Evolutionary conservation across 495 filamentous ascomycete genomes (phyloP).

Genomic region (Copromyces sp.): DNA sequence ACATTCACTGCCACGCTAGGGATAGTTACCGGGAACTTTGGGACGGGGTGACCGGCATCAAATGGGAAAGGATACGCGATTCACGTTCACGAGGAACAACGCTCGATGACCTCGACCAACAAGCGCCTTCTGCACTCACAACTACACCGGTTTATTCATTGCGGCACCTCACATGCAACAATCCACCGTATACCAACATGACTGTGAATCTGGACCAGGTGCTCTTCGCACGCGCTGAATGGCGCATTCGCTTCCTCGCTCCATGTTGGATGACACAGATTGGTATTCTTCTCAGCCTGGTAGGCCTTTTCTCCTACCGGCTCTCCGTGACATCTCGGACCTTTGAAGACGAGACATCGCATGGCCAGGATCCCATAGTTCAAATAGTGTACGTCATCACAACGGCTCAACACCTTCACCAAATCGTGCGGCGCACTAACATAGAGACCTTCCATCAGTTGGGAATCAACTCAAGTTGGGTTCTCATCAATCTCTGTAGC

Average conservation of each 20-base stretch:
- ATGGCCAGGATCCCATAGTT: conserved; percentile 29
- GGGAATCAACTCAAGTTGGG: conserved; percentile 36
- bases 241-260: conserved; percentile 29
- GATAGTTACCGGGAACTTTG: neutral
- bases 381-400: conserved; percentile 33
- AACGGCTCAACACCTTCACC: neutral
- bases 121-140: neutral
- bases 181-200: conserved; percentile 6
- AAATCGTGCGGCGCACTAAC: neutral
- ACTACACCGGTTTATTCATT: neutral
- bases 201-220: conserved; percentile 31
- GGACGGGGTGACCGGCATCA: neutral
- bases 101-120: neutral
- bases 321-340: conserved; percentile 31
- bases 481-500: conserved; percentile 32
- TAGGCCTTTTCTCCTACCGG: conserved; percentile 40
- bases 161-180: neutral
- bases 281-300: conserved; percentile 25
- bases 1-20: neutral
- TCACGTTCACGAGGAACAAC: neutral
- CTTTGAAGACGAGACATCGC: conserved; percentile 26
- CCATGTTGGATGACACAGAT: conserved; percentile 34
- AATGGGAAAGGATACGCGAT: neutral
- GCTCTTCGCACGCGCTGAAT: conserved; percentile 31
- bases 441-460: conserved; percentile 14